Conservation (phyloP, 257 asterid genomes). For the Nicotiana attenuata region DNA sequence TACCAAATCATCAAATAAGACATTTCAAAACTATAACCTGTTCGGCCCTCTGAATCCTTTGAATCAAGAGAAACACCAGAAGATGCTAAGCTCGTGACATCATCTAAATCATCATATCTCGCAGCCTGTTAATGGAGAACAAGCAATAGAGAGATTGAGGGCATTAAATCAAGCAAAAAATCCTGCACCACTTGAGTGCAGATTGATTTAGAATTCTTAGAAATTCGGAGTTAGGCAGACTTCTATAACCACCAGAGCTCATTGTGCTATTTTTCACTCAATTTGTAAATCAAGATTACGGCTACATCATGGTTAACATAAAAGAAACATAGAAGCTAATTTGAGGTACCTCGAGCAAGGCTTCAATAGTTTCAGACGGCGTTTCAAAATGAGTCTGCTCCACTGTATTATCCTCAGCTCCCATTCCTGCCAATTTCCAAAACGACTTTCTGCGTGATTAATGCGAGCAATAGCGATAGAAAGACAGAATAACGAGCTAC, state of each 20-base stretch:
- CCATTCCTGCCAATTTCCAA: conserved; percentile 28
- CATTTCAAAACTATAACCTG: conserved; percentile 37
- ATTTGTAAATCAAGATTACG: not conserved
- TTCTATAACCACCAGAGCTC: not conserved
- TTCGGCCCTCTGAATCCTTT: conserved; percentile 75
- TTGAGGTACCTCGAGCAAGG: conserved; percentile 47
- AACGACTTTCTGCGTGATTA: not conserved
- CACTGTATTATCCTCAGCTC: conserved; percentile 24
- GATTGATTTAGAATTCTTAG: not conserved
- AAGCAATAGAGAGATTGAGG: not conserved
- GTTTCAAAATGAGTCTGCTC: conserved; percentile 28
- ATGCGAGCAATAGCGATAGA: not conserved
- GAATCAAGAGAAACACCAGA: conserved; percentile 60
- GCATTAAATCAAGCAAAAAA: conserved; percentile 8
- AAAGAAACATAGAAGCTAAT: not conserved
- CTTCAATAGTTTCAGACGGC: conserved; percentile 31
- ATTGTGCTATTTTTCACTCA: not conserved
- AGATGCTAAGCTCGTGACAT: conserved; percentile 47
- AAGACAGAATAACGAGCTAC: not conserved
- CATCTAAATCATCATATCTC: conserved; percentile 69
- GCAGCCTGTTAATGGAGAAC: conserved; percentile 56
- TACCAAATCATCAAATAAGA: not conserved
- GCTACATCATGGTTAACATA: not conserved
- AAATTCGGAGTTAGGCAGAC: not conserved
- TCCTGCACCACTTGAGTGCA: not conserved